phyloP scores from a whole-genome alignment of 108 stramenopile genomes.

The Stephanodiscus minutulus region DNA sequence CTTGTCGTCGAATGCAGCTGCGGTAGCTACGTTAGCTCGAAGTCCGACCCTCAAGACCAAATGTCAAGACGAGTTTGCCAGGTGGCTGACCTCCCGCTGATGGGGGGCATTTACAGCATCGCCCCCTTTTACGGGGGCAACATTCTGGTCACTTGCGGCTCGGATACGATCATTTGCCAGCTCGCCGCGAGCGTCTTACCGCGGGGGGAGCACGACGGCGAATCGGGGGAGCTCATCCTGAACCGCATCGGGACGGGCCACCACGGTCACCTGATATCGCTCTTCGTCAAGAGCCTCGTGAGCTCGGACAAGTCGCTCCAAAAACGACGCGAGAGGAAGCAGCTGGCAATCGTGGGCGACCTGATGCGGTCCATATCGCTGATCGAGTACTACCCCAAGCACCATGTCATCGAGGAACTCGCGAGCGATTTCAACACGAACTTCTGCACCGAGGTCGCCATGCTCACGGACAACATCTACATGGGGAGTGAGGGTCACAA shows the following conservation, averaged over 20 bases:
- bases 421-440: conserved; percentile 95
- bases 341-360: conserved; percentile 95
- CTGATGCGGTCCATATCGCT: conserved; percentile 95
- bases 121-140: conserved; percentile 77
- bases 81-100: conserved; percentile 69
- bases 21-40: conserved; percentile 26
- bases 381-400: conserved; percentile 83
- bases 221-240: not conserved
- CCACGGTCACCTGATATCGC: conserved; percentile 95
- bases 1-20: conserved; percentile 81
- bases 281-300: conserved; percentile 83
- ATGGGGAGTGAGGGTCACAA: conserved; percentile 92
- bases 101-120: conserved; percentile 81
- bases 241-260: conserved; percentile 62
- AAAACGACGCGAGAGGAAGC: conserved; percentile 44
- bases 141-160: conserved; percentile 74
- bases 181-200: conserved; percentile 34
- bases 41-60: conserved; percentile 26
- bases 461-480: conserved; percentile 90
- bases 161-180: conserved; percentile 72
- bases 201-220: not conserved
- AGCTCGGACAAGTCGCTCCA: conserved; percentile 20
- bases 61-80: conserved; percentile 49
- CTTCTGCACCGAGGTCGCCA: conserved; percentile 94
- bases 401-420: conserved; percentile 86